Conservation (phyloP, 768 basidiomycete genomes). For the Trametes elegans region DNA sequence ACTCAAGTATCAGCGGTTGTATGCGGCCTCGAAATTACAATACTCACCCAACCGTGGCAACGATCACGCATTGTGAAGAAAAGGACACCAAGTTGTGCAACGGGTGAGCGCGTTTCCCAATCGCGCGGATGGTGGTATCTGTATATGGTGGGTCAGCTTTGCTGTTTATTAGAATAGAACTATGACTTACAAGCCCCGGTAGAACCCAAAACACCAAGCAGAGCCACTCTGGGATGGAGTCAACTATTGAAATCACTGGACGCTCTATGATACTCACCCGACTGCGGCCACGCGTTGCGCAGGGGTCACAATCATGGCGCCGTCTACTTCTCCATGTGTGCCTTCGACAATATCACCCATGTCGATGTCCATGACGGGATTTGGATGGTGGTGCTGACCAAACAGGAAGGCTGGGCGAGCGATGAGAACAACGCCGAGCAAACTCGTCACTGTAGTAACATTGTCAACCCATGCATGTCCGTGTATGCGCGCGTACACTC, state of each 20-base stretch:
- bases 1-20: neutral
- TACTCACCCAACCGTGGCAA: slow-evolving; percentile 32
- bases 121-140: slow-evolving; percentile 59
- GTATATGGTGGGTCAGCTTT: neutral
- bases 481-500: slow-evolving; percentile 10
- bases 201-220: slow-evolving; percentile 64
- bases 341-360: slow-evolving; percentile 6
- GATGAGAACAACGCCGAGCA: slow-evolving; percentile 78
- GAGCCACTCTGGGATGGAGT: slow-evolving; percentile 43
- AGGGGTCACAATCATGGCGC: slow-evolving; percentile 22
- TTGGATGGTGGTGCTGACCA: slow-evolving; percentile 32
- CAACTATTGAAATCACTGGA: neutral
- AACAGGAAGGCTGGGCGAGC: slow-evolving; percentile 78
- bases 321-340: neutral
- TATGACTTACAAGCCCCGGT: slow-evolving; percentile 65
- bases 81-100: slow-evolving; percentile 72
- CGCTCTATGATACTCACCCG: slow-evolving; percentile 40
- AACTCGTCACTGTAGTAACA: slow-evolving; percentile 48
- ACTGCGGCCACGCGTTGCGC: slow-evolving; percentile 57
- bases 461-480: neutral
- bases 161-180: neutral
- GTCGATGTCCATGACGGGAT: neutral
- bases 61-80: slow-evolving; percentile 52
- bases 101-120: slow-evolving; percentile 74
- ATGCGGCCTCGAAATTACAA: no score